phyloP scores from a whole-genome alignment of 2,329 filamentous ascomycete genomes.

The Calonectria multiphialidica region DNA sequence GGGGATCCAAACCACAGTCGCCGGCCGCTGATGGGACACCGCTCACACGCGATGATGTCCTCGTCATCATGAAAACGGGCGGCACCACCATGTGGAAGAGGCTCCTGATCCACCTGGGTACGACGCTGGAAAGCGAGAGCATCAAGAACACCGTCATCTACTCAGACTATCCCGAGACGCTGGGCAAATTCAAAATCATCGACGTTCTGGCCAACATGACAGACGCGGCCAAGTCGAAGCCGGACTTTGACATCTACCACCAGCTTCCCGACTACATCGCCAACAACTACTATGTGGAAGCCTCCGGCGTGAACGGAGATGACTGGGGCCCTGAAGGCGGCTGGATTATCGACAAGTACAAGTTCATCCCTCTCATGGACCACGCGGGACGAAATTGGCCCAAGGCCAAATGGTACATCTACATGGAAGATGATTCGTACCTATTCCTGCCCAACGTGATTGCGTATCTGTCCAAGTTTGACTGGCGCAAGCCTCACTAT shows the following conservation, averaged over 20 bases:
- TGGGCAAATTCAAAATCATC: conserved; percentile 35
- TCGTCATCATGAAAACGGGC: conserved; percentile 43
- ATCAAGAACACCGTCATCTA: conserved; percentile 38
- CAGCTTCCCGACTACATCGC: conserved; percentile 38
- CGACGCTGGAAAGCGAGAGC: conserved; percentile 27
- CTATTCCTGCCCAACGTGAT: conserved; percentile 38
- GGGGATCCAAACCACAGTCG: not conserved
- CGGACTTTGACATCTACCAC: conserved; percentile 41
- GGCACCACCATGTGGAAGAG: conserved; percentile 43
- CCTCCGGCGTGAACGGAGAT: conserved; percentile 37
- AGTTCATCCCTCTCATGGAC: conserved; percentile 41
- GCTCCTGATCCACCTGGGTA: conserved; percentile 38
- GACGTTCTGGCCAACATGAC: conserved; percentile 41
- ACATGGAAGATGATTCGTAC: conserved; percentile 43
- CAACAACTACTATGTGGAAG: conserved; percentile 40
- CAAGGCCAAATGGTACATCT: conserved; percentile 41
- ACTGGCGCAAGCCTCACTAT: conserved; percentile 36
- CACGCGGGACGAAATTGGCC: conserved; percentile 42
- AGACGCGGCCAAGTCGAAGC: conserved; percentile 17
- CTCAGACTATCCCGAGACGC: conserved; percentile 36
- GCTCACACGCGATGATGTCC: conserved; percentile 33
- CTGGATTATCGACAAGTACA: conserved; percentile 45
- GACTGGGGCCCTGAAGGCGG: conserved; percentile 41
- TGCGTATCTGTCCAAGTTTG: conserved; percentile 34
- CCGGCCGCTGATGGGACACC: not conserved